Base-by-base conservation (phyloP, 352 stramenopile species). In the Phytophthora quininea region DNA sequence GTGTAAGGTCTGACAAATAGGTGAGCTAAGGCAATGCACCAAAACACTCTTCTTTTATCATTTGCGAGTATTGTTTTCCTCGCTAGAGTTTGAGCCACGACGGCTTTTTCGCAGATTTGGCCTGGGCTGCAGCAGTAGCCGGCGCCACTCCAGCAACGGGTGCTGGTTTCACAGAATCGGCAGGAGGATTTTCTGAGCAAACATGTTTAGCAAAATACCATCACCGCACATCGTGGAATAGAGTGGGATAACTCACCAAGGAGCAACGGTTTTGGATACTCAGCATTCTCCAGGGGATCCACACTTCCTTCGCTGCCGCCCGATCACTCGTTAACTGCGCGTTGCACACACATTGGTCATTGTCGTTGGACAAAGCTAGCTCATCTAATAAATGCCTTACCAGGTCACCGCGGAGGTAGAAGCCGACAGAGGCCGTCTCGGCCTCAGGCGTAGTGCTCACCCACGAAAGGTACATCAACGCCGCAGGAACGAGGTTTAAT, bases 401-500 rank as follows among this genome's bases (percentile, higher is more conserved):
- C 68, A 94, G 51, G 2, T 91, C 80, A 37, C 64, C 63, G 31
- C 82, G 73, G 15, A 94, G 71, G 57, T 94, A 93, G 37, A 76
- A 90, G 8, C 82, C 83, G 15, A 72, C 52, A 19, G 54, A 42
- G 4, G 49, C 14, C 8, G 51, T 52, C 14, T 76, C 67, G 8
- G 58, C 6, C 45, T 73, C 31, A 58, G 73, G 47, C 3, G 65
- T 60, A 11, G 45, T n/a, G 38, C 79, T 70, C 19, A 76, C 57
- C 89, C 89, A 96, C 31, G 82, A 91, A 1, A 96, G 70, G 62
- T 95, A 95, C 55, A 71, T 74, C 45, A 92, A 70, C 11, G 87
- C 88, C 32, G 89, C 89, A 51, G 89, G 89, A 27, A 95, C 84
- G 29, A 96, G 77, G 33, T 85, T 84, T 15, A 93, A 71, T 6